These are phyloP conservation scores for Heterobasidion occidentale DNA, from an alignment of 1,284 basidiomycete genomes.

Conservation along the genomic window DNA sequence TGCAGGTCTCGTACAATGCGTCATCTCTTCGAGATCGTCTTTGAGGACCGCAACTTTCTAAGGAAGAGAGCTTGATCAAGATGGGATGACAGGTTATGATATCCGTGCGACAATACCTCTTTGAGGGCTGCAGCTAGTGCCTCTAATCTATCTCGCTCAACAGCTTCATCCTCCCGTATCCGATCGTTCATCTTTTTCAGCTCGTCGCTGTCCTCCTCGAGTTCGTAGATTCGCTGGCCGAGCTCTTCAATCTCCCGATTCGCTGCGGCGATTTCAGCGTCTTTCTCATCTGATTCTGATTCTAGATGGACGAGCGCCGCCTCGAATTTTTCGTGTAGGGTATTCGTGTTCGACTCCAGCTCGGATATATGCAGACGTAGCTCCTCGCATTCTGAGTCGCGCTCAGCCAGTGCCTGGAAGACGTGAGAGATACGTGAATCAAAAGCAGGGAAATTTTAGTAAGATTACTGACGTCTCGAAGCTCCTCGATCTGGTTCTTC, in stretches of 20 bases:
- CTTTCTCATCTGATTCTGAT: slow-evolving; percentile 61
- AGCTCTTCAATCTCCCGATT: slow-evolving; percentile 73
- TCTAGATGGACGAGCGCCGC: slow-evolving; percentile 66
- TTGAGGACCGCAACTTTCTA: slow-evolving; percentile 64
- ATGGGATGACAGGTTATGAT: background rate
- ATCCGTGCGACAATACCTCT: slow-evolving; percentile 42
- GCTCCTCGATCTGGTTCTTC: slow-evolving; percentile 60
- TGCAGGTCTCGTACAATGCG: slow-evolving; percentile 53
- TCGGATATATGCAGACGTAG: slow-evolving; percentile 67
- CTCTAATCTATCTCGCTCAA: slow-evolving; percentile 67
- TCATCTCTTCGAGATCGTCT: slow-evolving; percentile 52
- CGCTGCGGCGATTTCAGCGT: slow-evolving; percentile 57
- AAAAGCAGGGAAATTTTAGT: background rate
- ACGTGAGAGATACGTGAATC: slow-evolving; percentile 2
- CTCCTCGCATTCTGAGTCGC: slow-evolving; percentile 67
- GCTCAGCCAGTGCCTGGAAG: slow-evolving; percentile 59
- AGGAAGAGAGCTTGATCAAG: background rate
- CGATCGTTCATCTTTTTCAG: slow-evolving; percentile 41
- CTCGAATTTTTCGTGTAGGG: slow-evolving; percentile 69
- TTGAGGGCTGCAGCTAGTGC: slow-evolving; percentile 69
- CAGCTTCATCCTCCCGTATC: slow-evolving; percentile 57
- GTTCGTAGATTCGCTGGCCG: slow-evolving; percentile 51
- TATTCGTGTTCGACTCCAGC: slow-evolving; percentile 60
- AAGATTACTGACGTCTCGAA: slow-evolving; percentile 54
- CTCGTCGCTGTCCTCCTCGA: slow-evolving; percentile 50